A percentile compares a stretch with the other conserved stretches of the same genome.
Conservation (phyloP, 2,329 filamentous ascomycete genomes). For the Colletotrichum camelliae region DNA sequence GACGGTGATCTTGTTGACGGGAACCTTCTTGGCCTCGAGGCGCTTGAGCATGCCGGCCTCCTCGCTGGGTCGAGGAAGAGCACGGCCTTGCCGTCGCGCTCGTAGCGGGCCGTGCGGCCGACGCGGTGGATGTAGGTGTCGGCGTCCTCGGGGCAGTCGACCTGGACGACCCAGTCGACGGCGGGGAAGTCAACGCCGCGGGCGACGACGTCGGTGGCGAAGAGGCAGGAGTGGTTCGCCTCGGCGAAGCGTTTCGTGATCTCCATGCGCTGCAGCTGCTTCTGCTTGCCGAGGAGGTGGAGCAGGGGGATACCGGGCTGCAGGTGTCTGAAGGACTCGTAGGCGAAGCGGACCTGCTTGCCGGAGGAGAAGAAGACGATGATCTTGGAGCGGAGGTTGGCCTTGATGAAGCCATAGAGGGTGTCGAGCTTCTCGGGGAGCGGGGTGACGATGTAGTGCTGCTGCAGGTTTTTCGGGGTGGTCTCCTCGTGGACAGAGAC, state of each 20-base stretch:
- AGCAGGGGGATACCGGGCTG: conserved; percentile 93
- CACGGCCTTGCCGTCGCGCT: conserved; percentile 85
- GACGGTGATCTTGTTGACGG: conserved; percentile 85
- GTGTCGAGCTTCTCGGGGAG: conserved; percentile 90
- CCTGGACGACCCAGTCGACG: conserved; percentile 98
- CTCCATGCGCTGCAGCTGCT: conserved; percentile 85
- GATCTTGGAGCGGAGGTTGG: conserved; percentile 92
- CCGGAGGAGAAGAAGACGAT: conserved; percentile 94
- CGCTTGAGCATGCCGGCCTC: conserved; percentile 89
- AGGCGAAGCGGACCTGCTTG: conserved; percentile 96
- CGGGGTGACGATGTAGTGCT: conserved; percentile 89
- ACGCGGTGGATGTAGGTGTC: conserved; percentile 98
- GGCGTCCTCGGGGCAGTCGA: conserved; percentile 95
- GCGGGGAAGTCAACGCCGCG: conserved; percentile 94
- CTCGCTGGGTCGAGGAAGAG: conserved; percentile 90
- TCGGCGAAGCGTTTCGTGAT: conserved; percentile 84
- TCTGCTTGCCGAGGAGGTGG: conserved; percentile 93
- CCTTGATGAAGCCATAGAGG: conserved; percentile 89
- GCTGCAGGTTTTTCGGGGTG: conserved; percentile 83
- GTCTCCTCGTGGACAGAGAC: conserved; percentile 91
- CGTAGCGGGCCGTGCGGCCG: conserved; percentile 91
- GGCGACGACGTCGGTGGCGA: conserved; percentile 94
- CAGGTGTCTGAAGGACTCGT: conserved; percentile 89
- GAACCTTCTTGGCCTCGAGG: conserved; percentile 87
- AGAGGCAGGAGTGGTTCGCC: conserved; percentile 84